Evolutionary conservation across 2,329 filamentous ascomycete species (phyloP), one percentile per base, ranked within the genome.

Genomic region (Colletotrichum eremochloae): DNA sequence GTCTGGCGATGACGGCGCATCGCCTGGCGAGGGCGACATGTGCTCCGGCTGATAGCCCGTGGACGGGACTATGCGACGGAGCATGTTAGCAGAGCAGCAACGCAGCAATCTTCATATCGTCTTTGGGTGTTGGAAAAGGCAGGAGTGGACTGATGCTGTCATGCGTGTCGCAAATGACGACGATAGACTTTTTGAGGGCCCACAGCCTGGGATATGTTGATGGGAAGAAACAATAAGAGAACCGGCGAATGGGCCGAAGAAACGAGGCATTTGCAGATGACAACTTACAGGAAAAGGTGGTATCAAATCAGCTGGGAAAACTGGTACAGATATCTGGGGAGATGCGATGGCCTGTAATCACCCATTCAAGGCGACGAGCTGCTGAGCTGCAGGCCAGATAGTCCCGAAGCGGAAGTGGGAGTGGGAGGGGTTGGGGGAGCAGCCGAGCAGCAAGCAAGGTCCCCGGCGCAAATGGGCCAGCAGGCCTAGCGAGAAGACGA

Each of bases 21-120:
- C 89, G 84, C 88, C 88, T 76, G 86, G 82, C 77, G 86, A 85
- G 73, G 88, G 87, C 82, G 89, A 86, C 90, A 92, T 92, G 84
- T 85, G 84, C 58, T 67, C 67, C 38, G 46, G 50, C 18, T 62
- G 63, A 44, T 40, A 31, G 53, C 46, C 61, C 50, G 53, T 65
- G 31, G 46, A 42, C 33, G 61, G 57, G 36, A 67, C 73, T 74
- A 74, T 61, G 71, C 66, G 71, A 61, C 73, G 67, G 44, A 71
- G 63, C 67, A 73, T 74, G 71, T 74, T 70, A 73, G 73, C 71
- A 48, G 20, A 53, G 50, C 53, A 60, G 63, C 40, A 55, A 40
- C 18, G 36, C 56, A 55, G 52, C 46, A 48, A 46, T 20, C 68
- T 57, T 71, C 68, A 73, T 71, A 24, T 70, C 67, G 60, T 24